Base-by-base conservation (phyloP, 768 basidiomycete species). In the Boletus speciosus region DNA sequence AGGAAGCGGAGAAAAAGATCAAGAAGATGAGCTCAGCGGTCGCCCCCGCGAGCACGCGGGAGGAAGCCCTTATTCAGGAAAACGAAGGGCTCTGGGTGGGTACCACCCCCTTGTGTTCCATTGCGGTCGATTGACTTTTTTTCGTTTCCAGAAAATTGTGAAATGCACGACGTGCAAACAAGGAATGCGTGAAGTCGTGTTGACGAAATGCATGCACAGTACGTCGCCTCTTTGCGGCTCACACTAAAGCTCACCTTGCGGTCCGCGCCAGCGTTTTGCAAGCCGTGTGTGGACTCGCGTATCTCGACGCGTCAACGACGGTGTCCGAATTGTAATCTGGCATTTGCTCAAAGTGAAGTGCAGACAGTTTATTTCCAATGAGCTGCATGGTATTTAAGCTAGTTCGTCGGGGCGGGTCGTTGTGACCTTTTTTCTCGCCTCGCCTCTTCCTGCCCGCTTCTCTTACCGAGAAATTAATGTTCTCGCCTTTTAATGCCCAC, bases 171-270 rank as follows among this genome's bases (percentile, higher is more conserved):
- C 89, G 6, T 98, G 96, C 73, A 82, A 82, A 49, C 77, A 79
- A 52, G 78, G 82, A 55, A 85, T 93, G 73, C 86, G 93, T 19
- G 82, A 83, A 45, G 86, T 87, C 5, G 82, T 93, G 37, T 80
- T 96, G 56, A 87, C 84, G 34, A 93, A 92, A 68, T 96, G 93
- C 76, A 85, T 89, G 82, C 94, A 96, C 67, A 90, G 93, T 94
- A 67, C 59, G 91, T 82, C 21, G 10, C 10, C 11, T 23, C 8
- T 31, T 29, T 5, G 10, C 2, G 16, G n/a, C 9, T 21, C 3
- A 7, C 5, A 11, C 14, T 25, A 12, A n/a, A 27, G 15, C 43
- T 56, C 44, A 54, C 32, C 15, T 29, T 19, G 15, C 32, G 23
- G 21, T 25, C 16, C 15, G 7, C 51, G 36, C 10, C 59, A 93